These are phyloP conservation scores for Cladophialophora chaetospira DNA, from an alignment of 2,329 filamentous ascomycete genomes.

Conservation along the genomic window DNA sequence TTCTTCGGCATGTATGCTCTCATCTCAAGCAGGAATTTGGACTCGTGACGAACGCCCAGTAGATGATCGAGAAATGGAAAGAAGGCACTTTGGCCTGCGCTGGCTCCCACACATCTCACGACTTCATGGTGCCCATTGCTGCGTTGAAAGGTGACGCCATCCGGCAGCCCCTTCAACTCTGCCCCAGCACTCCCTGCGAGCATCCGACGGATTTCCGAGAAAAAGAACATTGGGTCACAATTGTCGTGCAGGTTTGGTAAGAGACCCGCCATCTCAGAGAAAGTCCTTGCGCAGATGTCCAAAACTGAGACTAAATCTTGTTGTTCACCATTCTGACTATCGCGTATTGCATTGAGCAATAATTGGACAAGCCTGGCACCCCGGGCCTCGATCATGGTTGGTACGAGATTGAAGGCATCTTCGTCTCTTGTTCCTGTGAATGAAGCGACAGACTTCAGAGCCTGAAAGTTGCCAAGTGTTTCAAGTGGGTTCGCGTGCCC, in stretches of 20 bases:
- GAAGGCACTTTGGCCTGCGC: conserved; percentile 19
- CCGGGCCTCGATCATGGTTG: conserved; percentile 12
- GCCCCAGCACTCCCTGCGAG: conserved; percentile 12
- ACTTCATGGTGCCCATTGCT: neutral
- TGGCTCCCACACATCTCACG: conserved; percentile 16
- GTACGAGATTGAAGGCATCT: conserved; percentile 20
- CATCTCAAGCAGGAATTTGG: conserved; percentile 15
- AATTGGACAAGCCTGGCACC: conserved; percentile 4
- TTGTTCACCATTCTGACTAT: neutral
- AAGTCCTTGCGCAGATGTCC: conserved; percentile 9
- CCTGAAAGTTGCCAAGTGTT: conserved; percentile 10
- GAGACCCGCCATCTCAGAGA: conserved; percentile 9
- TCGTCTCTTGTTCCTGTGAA: conserved; percentile 23
- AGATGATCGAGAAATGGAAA: conserved; percentile 23
- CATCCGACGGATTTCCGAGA: conserved; percentile 15
- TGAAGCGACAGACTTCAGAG: conserved; percentile 6
- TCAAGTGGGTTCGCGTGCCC: neutral
- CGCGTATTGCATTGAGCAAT: conserved; percentile 8
- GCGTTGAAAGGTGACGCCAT: conserved; percentile 9
- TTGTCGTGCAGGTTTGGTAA: conserved; percentile 6
- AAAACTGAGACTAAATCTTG: conserved; percentile 4
- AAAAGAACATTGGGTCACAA: conserved; percentile 21
- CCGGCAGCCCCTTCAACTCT: neutral
- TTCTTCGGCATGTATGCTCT: conserved; percentile 19
- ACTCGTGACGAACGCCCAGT: conserved; percentile 19